phyloP scores from a whole-genome alignment of 805 yeast species.

The Torulaspora indica region DNA sequence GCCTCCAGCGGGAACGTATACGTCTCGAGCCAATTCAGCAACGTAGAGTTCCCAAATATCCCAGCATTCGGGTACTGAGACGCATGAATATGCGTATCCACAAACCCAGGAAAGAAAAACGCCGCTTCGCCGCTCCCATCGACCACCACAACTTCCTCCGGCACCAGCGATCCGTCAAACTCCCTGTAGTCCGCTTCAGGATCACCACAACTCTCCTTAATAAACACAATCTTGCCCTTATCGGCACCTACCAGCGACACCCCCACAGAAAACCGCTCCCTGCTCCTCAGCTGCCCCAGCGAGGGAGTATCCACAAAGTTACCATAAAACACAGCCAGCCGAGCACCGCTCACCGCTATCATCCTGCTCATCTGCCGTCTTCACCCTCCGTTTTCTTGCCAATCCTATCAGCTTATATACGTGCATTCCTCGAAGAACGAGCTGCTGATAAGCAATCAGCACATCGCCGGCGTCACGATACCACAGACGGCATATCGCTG shows the following conservation, averaged over 20 bases:
- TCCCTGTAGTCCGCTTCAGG: conserved; percentile 31
- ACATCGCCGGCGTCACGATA: no score
- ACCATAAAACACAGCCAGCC: conserved; percentile 51
- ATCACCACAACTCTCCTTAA: conserved; percentile 26
- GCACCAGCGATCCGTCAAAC: conserved; percentile 15
- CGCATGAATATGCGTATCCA: conserved; percentile 82
- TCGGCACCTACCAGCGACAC: conserved; percentile 40
- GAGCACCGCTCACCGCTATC: not conserved
- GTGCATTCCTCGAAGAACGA: no score
- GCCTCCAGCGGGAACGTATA: conserved; percentile 90
- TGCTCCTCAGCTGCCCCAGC: conserved; percentile 52
- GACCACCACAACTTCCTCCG: conserved; percentile 28
- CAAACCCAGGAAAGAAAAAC: conserved; percentile 78
- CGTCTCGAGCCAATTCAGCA: conserved; percentile 81
- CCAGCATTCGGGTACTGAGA: conserved; percentile 80
- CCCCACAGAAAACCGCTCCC: conserved; percentile 55
- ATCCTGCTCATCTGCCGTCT: not conserved
- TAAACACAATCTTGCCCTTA: conserved; percentile 43
- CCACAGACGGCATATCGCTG: no score
- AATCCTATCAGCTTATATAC: not conserved
- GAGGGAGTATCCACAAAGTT: conserved; percentile 69
- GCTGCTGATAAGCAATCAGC: no score
- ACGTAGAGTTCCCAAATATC: conserved; percentile 76
- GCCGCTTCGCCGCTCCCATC: conserved; percentile 28
- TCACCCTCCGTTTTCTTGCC: not conserved